Percentiles rank a stretch among this genome's conserved stretches.
These are phyloP conservation scores for Fusarium tupiense DNA, from an alignment of 2,329 filamentous ascomycete genomes.

Conservation along the genomic window DNA sequence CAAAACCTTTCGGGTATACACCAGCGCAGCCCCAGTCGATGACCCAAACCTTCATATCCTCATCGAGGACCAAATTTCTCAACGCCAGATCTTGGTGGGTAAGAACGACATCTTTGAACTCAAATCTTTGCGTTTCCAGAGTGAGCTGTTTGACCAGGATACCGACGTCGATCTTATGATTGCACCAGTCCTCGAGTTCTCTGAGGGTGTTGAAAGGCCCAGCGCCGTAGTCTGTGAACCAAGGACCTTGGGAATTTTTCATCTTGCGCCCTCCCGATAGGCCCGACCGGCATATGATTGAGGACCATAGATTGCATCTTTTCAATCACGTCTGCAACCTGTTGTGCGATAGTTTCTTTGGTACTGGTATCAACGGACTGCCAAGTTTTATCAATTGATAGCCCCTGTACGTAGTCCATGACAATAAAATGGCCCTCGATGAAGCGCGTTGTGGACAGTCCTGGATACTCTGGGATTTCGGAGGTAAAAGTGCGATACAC, in stretches of 20 bases:
- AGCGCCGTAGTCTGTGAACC: neutral
- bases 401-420: neutral
- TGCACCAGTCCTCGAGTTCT: neutral
- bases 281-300: accelerated
- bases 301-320: neutral
- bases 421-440: neutral
- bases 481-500: neutral
- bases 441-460: accelerated
- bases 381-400: accelerated
- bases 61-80: neutral
- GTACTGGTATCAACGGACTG: accelerated
- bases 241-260: accelerated
- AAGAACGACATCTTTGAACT: accelerated
- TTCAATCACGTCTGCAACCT: accelerated
- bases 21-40: neutral
- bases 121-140: accelerated
- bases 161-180: accelerated
- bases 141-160: accelerated
- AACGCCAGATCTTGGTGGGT: neutral
- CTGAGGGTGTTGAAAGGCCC: accelerated
- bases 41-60: accelerated
- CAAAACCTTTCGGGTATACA: accelerated
- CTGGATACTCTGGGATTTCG: neutral
- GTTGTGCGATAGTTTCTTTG: accelerated
- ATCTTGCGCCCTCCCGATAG: accelerated